Percentiles rank a stretch among this genome's conserved stretches.
These are phyloP conservation scores for Scedosporium apiospermum DNA, from an alignment of 2,329 filamentous ascomycete species.

Conservation along the genomic window DNA sequence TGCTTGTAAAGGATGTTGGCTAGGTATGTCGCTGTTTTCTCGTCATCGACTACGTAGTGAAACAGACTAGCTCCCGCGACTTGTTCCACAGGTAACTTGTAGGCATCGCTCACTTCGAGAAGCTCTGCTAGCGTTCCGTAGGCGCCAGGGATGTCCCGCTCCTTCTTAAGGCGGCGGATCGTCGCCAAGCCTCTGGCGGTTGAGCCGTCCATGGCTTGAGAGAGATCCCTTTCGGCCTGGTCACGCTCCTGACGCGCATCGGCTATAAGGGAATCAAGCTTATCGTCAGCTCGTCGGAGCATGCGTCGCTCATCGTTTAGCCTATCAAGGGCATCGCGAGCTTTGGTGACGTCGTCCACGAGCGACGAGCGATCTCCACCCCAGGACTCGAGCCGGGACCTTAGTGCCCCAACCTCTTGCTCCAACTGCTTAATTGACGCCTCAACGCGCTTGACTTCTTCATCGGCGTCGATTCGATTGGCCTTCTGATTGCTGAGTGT, in stretches of 20 bases:
- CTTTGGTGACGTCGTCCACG: slow-evolving; percentile 63
- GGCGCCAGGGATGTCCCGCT: slow-evolving; percentile 72
- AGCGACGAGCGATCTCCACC: slow-evolving; percentile 64
- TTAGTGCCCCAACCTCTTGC: slow-evolving; percentile 59
- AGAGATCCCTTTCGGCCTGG: slow-evolving; percentile 66
- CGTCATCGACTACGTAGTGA: slow-evolving; percentile 90
- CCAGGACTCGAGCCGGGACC: slow-evolving; percentile 68
- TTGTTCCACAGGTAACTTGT: slow-evolving; percentile 83
- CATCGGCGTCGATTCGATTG: slow-evolving; percentile 72
- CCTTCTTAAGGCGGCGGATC: slow-evolving; percentile 71
- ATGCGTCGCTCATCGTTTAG: slow-evolving; percentile 80
- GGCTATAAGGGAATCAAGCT: slow-evolving; percentile 65
- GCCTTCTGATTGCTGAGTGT: slow-evolving; percentile 74
- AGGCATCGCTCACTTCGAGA: slow-evolving; percentile 76
- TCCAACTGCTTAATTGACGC: slow-evolving; percentile 63
- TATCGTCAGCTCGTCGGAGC: slow-evolving; percentile 82
- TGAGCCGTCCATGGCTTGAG: slow-evolving; percentile 79
- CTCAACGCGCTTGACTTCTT: slow-evolving; percentile 69
- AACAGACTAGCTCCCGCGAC: slow-evolving; percentile 89
- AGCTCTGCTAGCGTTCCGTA: slow-evolving; percentile 91
- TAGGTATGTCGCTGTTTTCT: slow-evolving; percentile 74
- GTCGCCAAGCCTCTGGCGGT: slow-evolving; percentile 82
- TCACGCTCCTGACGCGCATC: slow-evolving; percentile 70
- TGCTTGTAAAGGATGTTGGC: slow-evolving; percentile 71
- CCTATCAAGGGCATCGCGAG: slow-evolving; percentile 68